Conservation (phyloP, 2,329 filamentous ascomycete species). For the Westerdykella ornata region DNA sequence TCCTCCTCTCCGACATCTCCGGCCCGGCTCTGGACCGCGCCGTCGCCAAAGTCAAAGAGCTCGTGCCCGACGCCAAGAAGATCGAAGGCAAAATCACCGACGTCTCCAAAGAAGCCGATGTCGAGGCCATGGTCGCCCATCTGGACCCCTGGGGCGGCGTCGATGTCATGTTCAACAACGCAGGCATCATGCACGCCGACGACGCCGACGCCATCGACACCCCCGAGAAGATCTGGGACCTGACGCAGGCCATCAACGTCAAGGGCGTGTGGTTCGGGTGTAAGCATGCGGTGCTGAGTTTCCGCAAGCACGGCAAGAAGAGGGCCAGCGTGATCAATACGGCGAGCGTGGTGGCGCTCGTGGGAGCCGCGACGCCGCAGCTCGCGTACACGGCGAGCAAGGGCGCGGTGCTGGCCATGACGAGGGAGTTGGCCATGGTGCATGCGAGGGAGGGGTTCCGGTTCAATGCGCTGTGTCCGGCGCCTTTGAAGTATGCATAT, state of each 20-base stretch:
- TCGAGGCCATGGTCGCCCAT: constrained; percentile 65
- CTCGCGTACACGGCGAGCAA: constrained; percentile 91
- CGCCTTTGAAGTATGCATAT: constrained; percentile 66
- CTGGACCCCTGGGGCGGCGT: constrained; percentile 80
- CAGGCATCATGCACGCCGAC: constrained; percentile 88
- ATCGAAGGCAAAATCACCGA: constrained; percentile 64
- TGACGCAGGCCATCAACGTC: constrained; percentile 91
- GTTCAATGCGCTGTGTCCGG: constrained; percentile 87
- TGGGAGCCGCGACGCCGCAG: constrained; percentile 81
- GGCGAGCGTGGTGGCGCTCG: constrained; percentile 78
- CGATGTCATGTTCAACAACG: constrained; percentile 95
- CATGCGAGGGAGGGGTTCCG: constrained; percentile 84
- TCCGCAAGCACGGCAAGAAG: constrained; percentile 73
- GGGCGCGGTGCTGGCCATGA: constrained; percentile 84
- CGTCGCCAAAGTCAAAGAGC: constrained; percentile 63
- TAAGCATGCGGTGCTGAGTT: constrained; percentile 80
- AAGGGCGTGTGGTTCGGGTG: constrained; percentile 97
- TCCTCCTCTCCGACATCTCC: constrained; percentile 82
- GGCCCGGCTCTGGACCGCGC: constrained; percentile 70
- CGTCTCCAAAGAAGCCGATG: constrained; percentile 76
- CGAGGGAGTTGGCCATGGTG: constrained; percentile 82
- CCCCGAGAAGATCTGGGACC: constrained; percentile 85
- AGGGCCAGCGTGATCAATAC: constrained; percentile 86
- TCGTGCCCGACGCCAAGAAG: constrained; percentile 54
- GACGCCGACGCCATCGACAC: constrained; percentile 64